Conservation (phyloP, 1,284 basidiomycete genomes). For the Mycosarcoma maydis region DNA sequence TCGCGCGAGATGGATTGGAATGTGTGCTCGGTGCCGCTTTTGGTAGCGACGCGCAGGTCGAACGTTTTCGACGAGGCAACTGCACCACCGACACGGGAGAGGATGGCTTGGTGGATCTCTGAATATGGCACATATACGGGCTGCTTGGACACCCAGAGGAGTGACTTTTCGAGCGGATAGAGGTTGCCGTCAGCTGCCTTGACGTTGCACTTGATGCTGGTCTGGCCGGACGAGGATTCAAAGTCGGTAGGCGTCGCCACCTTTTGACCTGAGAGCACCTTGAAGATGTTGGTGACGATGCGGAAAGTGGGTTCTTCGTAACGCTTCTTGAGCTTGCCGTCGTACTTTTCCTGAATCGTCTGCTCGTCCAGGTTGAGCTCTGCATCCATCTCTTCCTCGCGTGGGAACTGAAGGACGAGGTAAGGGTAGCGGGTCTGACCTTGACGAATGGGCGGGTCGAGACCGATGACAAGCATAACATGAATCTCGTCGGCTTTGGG, state of each 20-base stretch:
- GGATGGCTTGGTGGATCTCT: conserved; percentile 89
- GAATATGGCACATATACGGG: conserved; percentile 89
- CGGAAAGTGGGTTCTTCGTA: conserved; percentile 94
- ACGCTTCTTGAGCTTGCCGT: conserved; percentile 85
- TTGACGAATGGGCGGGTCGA: conserved; percentile 88
- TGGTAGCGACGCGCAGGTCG: conserved; percentile 89
- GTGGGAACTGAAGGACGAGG: conserved; percentile 94
- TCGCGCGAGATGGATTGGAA: conserved; percentile 96
- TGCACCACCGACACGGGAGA: conserved; percentile 91
- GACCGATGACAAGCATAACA: conserved; percentile 78
- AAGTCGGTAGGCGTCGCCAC: conserved; percentile 74
- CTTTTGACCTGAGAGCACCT: conserved; percentile 88
- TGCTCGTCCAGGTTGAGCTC: conserved; percentile 88
- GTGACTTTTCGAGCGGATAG: conserved; percentile 96
- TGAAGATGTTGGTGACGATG: conserved; percentile 94
- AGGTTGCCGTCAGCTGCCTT: conserved; percentile 97
- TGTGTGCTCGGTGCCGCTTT: conserved; percentile 73
- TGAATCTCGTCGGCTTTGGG: conserved; percentile 95
- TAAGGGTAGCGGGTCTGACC: conserved; percentile 98
- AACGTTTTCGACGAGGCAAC: conserved; percentile 91
- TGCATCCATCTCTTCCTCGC: conserved; percentile 95
- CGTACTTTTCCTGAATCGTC: conserved; percentile 70
- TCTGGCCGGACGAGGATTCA: conserved; percentile 69
- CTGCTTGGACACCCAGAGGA: conserved; percentile 98
- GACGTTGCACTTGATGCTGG: conserved; percentile 88